phyloP scores from a whole-genome alignment of 495 filamentous ascomycete species.

The Delitschia confertaspora region DNA sequence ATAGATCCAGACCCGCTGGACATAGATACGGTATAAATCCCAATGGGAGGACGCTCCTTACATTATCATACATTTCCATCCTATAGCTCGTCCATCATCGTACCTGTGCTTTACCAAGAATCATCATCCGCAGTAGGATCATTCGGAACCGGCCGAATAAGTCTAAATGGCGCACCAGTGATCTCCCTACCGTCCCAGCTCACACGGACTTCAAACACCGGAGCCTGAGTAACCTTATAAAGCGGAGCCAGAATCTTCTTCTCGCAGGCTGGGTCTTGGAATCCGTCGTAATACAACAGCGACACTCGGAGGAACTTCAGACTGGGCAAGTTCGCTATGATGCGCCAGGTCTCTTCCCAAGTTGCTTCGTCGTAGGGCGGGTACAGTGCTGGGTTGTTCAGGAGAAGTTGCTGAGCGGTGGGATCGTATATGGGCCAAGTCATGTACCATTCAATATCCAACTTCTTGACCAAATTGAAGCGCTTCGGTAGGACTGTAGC shows the following conservation, averaged over 20 bases:
- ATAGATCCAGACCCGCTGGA: too few relatives aligned
- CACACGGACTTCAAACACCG: constrained; percentile 13
- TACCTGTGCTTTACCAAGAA: too few relatives aligned
- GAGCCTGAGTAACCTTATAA: neutral
- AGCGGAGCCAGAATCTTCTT: constrained; percentile 13
- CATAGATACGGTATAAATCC: too few relatives aligned
- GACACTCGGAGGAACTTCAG: constrained; percentile 8
- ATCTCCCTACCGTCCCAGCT: constrained; percentile 14
- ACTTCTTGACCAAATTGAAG: constrained; percentile 9
- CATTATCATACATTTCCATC: too few relatives aligned
- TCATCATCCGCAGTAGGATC: too few relatives aligned
- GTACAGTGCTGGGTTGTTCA: constrained; percentile 13
- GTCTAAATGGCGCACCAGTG: constrained; percentile 15
- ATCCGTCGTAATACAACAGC: constrained; percentile 16
- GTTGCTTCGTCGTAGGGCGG: constrained; percentile 22
- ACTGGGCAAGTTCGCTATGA: constrained; percentile 11
- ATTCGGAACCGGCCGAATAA: constrained; percentile 9
- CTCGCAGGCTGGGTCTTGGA: constrained; percentile 12
- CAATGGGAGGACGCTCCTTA: too few relatives aligned
- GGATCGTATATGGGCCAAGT: constrained; percentile 20
- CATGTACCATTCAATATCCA: constrained; percentile 15
- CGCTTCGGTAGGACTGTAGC: constrained; percentile 17
- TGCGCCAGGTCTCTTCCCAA: constrained; percentile 25
- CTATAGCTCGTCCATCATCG: too few relatives aligned
- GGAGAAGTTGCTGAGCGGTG: constrained; percentile 9